Base-by-base conservation (phyloP, 2,329 filamentous ascomycete genomes). In the Moelleriella libera region DNA sequence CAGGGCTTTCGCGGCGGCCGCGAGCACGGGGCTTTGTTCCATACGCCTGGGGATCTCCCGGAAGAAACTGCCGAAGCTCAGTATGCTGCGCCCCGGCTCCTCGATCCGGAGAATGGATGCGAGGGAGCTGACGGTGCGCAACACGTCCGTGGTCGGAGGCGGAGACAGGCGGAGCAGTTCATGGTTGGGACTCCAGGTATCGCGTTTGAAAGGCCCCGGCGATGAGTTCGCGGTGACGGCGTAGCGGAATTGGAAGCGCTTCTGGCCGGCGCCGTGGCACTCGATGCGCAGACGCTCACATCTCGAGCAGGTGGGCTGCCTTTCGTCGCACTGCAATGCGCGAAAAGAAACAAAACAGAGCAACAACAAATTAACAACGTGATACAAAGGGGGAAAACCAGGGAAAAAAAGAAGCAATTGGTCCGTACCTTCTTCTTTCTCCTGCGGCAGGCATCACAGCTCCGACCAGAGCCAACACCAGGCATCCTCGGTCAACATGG, bases 371-470 rank as follows among this genome's bases (percentile, higher is more conserved):
- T 21, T 21, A 21, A 21, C 21, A 21, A 21, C 21, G 21, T 21
- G 21, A 21, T 21, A 21, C 21, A 21, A 21, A 8, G 41, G 4
- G 4, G 12, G 12, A 39, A 3, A 12, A 39, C 40, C 40, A 41
- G 40, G 9, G 3, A 7, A n/a, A n/a, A 7, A n/a, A 2, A 7
- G 40, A n/a, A 7, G 7, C n/a, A 41, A 41, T 14, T 14, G 21
- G 6, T 9, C 14, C 42, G 7, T 45, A 44, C 41, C 41, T 47
- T 47, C 28, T 47, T 47, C 45, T 47, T 47, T 29, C 30, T 40
- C 28, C 28, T 30, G 12, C 45, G 45, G 21, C 45, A 47, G 5
- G 41, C 41, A 37, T 47, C 45, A 30, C 45, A 47, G 41, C 45
- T 43, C n/a, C 40, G 21, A 21, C 41, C 12, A 29, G 45, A 34